A percentile compares a stretch with the other conserved stretches of the same genome.
phyloP scores from a whole-genome alignment of 495 filamentous ascomycete genomes.

The Xylaria nigripes region DNA sequence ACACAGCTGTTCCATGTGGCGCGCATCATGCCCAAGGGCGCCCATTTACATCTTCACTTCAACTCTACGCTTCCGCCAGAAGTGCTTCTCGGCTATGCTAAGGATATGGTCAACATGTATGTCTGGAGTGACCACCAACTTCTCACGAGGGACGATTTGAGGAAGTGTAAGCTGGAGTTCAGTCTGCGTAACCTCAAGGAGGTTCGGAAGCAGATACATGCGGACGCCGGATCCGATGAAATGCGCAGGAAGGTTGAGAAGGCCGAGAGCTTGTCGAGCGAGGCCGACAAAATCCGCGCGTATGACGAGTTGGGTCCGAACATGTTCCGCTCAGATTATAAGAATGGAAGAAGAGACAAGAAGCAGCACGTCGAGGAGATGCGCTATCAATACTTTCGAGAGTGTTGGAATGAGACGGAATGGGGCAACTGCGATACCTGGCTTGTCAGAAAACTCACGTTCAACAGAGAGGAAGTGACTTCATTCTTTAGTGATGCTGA shows the following conservation, averaged over 20 bases:
- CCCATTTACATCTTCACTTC: conserved; percentile 51
- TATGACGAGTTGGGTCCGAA: conserved; percentile 6
- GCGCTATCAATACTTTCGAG: conserved; percentile 31
- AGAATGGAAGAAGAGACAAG: conserved; percentile 11
- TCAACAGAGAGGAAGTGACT: conserved; percentile 39
- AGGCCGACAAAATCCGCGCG: background rate
- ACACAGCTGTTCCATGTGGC: conserved; percentile 37
- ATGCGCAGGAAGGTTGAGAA: background rate
- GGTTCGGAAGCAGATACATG: conserved; percentile 8
- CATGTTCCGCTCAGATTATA: conserved; percentile 5
- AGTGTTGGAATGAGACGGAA: conserved; percentile 16
- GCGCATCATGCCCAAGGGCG: conserved; percentile 43
- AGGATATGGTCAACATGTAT: conserved; percentile 44
- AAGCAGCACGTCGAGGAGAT: conserved; percentile 27
- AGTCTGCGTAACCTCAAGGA: conserved; percentile 30
- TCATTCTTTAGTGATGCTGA: background rate
- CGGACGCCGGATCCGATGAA: background rate
- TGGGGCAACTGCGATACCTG: conserved; percentile 29
- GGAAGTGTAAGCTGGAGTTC: conserved; percentile 42
- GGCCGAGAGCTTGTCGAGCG: background rate
- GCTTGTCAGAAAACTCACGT: conserved; percentile 42
- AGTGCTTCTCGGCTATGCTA: conserved; percentile 43
- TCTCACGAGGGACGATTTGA: conserved; percentile 24
- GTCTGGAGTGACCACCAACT: conserved; percentile 40
- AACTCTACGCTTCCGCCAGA: conserved; percentile 44